Conservation (phyloP, 768 basidiomycete species). For the Rhizopogon salebrosus region DNA sequence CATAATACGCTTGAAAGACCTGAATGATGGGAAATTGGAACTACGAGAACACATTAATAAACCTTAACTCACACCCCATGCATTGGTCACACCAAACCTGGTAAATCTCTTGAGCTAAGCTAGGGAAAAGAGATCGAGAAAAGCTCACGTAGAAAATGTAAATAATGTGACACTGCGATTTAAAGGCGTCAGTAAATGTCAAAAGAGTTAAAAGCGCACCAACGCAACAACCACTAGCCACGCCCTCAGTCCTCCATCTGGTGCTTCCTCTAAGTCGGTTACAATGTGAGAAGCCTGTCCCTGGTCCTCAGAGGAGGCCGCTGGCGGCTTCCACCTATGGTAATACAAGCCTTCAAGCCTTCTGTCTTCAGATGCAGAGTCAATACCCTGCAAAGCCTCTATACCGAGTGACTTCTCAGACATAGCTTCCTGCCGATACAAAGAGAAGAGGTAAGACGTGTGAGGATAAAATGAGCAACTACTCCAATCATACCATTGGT, state of each 20-base stretch:
- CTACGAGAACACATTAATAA: not conserved
- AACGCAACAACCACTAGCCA: constrained; percentile 27
- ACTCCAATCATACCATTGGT: not conserved
- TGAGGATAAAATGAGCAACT: too few relatives aligned
- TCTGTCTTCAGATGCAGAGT: too few relatives aligned
- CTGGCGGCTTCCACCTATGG: not conserved
- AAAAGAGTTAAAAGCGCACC: constrained; percentile 5
- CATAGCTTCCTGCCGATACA: not conserved
- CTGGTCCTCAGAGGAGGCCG: constrained; percentile 6
- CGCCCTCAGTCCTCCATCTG: constrained; percentile 26
- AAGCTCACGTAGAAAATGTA: not conserved
- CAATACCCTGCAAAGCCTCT: too few relatives aligned
- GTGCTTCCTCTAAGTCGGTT: constrained; percentile 17
- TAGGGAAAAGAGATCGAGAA: not conserved
- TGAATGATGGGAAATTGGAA: constrained; percentile 18
- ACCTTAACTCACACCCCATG: constrained; percentile 62
- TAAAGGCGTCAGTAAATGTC: constrained; percentile 23
- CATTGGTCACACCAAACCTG: constrained; percentile 67
- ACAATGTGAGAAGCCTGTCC: constrained; percentile 1
- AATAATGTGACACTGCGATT: constrained; percentile 32
- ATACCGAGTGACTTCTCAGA: too few relatives aligned
- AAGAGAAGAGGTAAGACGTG: too few relatives aligned
- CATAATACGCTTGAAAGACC: constrained; percentile 74
- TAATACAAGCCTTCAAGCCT: too few relatives aligned
- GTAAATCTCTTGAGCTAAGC: not conserved